Evolutionary conservation across 73 alveolate species (phyloP), one percentile per base, ranked within the genome.

Genomic region (Stentor coeruleus): DNA sequence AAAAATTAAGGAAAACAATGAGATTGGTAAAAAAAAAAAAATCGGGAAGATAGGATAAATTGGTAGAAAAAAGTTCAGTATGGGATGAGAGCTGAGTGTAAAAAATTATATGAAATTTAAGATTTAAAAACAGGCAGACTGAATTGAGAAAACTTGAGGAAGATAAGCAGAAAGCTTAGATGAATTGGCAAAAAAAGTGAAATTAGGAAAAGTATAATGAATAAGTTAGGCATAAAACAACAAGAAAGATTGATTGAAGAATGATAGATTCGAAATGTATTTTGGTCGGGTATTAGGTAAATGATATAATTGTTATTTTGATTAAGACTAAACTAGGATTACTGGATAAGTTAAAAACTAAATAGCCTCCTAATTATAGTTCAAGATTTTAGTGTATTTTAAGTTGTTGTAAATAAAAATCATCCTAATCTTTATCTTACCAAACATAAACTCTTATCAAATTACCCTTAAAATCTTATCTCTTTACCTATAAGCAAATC

Each of bases 271-370:
- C 42, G 42, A 20, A 66, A 66, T 37, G 79, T 2, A 20, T 66
- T 26, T 28, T 28, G 33, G 79, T 40, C 14, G 37, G 40, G 33
- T 37, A 66, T 26, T 15, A 66, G 79, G 79, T 66, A 66, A 66
- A 66, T 33, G 79, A 66, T 33, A 66, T 66, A 40, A 66, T 66
- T 33, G 33, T 66, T 33, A 31, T 14, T 1, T 66, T 40, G 15
- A 66, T 66, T 66, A 20, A 33, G 37, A 40, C 79, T 20, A 66
- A 66, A 31, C 79, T 66, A 14, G 79, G 49, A 20, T 33, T 66
- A 49, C 20, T 49, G 20, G 66, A 49, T 49, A 49, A 49, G 20
- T n/a, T n/a, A n/a, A n/a, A n/a, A n/a, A n/a, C n/a, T n/a, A n/a
- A n/a, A n/a, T n/a, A n/a, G n/a, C n/a, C n/a, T n/a, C n/a, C n/a